Evolutionary conservation across 768 basidiomycete genomes (phyloP).

Genomic region (Suillus lakei): DNA sequence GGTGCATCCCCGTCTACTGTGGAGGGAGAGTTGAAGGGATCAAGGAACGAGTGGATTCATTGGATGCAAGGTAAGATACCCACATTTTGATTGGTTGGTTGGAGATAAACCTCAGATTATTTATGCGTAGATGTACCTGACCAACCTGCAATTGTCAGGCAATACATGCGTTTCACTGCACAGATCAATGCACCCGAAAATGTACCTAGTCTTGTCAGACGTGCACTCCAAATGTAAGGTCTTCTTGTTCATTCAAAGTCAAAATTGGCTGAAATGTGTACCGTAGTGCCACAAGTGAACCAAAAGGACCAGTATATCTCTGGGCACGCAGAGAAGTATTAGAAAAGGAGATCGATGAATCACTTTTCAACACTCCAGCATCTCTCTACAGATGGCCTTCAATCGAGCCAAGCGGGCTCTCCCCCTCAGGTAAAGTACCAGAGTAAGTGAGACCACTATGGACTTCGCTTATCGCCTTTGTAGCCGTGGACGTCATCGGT

Average conservation of each 20-base stretch:
- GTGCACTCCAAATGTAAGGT: slow-evolving; percentile 67
- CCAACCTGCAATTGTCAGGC: slow-evolving; percentile 70
- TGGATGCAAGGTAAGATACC: slow-evolving; percentile 62
- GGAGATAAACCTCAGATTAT: not conserved
- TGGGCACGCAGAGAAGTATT: slow-evolving; percentile 75
- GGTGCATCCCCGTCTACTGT: slow-evolving; percentile 67
- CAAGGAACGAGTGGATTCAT: slow-evolving; percentile 76
- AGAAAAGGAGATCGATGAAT: slow-evolving; percentile 61
- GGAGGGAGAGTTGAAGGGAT: slow-evolving; percentile 61
- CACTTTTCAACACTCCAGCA: slow-evolving; percentile 35
- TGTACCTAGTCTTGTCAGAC: slow-evolving; percentile 52
- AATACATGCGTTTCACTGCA: slow-evolving; percentile 72
- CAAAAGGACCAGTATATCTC: slow-evolving; percentile 75
- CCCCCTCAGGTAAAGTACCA: slow-evolving; percentile 37
- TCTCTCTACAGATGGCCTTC: slow-evolving; percentile 53
- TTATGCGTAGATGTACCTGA: slow-evolving; percentile 62
- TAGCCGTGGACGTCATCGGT: slow-evolving; percentile 46
- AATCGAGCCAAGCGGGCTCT: slow-evolving; percentile 53
- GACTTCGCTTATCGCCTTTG: not conserved
- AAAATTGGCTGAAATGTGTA: slow-evolving; percentile 6
- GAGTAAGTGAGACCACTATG: not conserved
- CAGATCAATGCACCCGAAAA: slow-evolving; percentile 63
- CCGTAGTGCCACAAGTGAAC: slow-evolving; percentile 66
- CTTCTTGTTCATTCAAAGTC: not conserved
- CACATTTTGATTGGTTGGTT: not conserved